phyloP scores from a whole-genome alignment of 768 basidiomycete species.

The Pulveroboletus sp. region DNA sequence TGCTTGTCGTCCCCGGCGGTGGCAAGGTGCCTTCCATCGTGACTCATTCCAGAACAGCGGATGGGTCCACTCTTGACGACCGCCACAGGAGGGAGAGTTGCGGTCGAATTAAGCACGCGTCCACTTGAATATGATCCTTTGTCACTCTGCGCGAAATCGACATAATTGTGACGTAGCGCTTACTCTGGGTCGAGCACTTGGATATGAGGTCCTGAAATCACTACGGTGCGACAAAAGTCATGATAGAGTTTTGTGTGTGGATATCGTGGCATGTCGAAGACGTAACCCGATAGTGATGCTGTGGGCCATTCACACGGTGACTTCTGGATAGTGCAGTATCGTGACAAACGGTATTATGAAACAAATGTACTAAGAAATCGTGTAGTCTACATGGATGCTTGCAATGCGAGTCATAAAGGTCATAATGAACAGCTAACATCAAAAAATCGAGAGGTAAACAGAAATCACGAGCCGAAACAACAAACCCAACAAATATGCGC shows the following conservation, averaged over 20 bases:
- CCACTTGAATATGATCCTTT: slow-evolving; percentile 48
- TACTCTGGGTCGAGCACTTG: slow-evolving; percentile 57
- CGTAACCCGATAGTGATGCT: neutral
- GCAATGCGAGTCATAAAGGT: too few relatives aligned
- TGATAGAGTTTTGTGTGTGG: slow-evolving; percentile 51
- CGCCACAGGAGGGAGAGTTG: slow-evolving; percentile 27
- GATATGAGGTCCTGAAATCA: slow-evolving; percentile 58
- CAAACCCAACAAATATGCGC: neutral
- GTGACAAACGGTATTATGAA: too few relatives aligned
- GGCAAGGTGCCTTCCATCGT: slow-evolving; percentile 44
- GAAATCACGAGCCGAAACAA: neutral
- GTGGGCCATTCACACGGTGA: too few relatives aligned
- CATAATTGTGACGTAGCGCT: slow-evolving; percentile 14
- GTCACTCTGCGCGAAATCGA: slow-evolving; percentile 5
- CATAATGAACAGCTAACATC: neutral
- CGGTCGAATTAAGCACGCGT: slow-evolving; percentile 43
- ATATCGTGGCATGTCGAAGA: slow-evolving; percentile 35
- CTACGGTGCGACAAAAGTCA: slow-evolving; percentile 34
- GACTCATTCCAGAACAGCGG: slow-evolving; percentile 53
- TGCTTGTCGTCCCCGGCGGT: slow-evolving; percentile 78
- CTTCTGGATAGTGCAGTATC: too few relatives aligned
- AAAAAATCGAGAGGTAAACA: neutral
- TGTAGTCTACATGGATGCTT: too few relatives aligned
- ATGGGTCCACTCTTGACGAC: slow-evolving; percentile 52
- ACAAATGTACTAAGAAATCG: too few relatives aligned